Evolutionary conservation across 352 stramenopile genomes (phyloP).

Genomic region (Phytophthora fragariae): DNA sequence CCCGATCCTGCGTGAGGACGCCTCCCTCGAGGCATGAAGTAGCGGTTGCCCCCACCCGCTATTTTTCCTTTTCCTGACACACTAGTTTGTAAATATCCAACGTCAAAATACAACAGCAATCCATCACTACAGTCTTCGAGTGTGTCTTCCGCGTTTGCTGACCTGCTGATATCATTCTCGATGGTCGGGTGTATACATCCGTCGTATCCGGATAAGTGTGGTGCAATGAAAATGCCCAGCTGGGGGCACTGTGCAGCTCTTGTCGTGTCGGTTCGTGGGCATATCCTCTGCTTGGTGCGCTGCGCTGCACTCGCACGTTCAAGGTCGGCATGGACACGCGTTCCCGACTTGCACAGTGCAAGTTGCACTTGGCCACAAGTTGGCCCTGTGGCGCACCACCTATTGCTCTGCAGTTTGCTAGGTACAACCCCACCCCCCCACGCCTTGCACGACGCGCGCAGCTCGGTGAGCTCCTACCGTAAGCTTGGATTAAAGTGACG

Average conservation of each 20-base stretch:
- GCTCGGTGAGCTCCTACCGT: not conserved
- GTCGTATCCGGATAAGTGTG: not conserved
- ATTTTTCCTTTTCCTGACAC: conserved; percentile 16
- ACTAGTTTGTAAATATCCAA: conserved; percentile 28
- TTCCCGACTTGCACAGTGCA: conserved; percentile 7
- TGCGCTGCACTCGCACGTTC: conserved; percentile 21
- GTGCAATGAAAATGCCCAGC: not conserved
- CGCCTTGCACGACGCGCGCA: not conserved
- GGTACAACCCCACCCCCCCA: not conserved
- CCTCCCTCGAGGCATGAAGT: conserved; percentile 21
- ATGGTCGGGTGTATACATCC: not conserved
- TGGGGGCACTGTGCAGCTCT: not conserved
- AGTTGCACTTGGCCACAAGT: not conserved
- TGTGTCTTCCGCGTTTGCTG: not conserved
- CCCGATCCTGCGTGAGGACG: conserved; percentile 28
- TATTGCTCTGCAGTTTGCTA: not conserved
- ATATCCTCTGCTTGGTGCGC: conserved; percentile 23
- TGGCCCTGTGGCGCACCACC: not conserved
- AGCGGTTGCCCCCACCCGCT: not conserved
- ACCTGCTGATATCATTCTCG: not conserved
- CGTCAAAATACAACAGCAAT: conserved; percentile 21
- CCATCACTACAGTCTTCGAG: conserved; percentile 4
- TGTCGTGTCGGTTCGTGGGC: conserved; percentile 18
- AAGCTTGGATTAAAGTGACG: too few species aligned
- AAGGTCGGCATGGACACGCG: conserved; percentile 29